phyloP scores from a whole-genome alignment of 208 protist genomes.

The Zelonia costaricensis region DNA sequence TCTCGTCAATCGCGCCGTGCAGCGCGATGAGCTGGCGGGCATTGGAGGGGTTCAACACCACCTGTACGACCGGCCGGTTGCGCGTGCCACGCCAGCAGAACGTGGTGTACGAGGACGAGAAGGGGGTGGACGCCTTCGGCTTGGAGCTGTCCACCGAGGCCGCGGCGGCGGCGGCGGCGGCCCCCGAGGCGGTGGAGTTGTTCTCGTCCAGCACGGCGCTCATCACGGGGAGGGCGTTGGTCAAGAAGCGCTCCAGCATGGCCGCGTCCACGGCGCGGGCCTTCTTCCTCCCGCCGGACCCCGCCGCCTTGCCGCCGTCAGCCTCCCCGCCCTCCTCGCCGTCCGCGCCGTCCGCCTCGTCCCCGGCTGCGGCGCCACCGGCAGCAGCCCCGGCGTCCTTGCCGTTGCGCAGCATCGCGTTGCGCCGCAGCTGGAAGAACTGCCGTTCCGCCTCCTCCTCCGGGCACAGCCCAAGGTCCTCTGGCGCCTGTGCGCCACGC shows the following conservation, averaged over 20 bases:
- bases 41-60: conserved; percentile 46
- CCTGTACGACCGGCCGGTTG: conserved; percentile 56
- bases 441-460: conserved; percentile 55
- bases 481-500: conserved; percentile 46
- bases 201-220: conserved; percentile 73
- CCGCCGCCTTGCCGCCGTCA: neutral
- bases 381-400: conserved; percentile 7
- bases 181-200: conserved; percentile 15
- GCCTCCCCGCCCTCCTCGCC: conserved; percentile 1
- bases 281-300: neutral
- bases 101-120: conserved; percentile 54
- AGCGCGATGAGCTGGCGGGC: conserved; percentile 50
- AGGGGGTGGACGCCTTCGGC: conserved; percentile 49
- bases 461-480: conserved; percentile 80
- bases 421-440: conserved; percentile 27
- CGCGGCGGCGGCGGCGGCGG: conserved; percentile 4
- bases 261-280: conserved; percentile 47
- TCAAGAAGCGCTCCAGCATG: conserved; percentile 60
- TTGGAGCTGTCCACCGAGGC: conserved; percentile 5
- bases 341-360: neutral
- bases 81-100: conserved; percentile 48
- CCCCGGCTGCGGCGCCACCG: conserved; percentile 3
- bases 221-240: conserved; percentile 68
- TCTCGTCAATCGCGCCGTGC: conserved; percentile 34
- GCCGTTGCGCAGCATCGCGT: conserved; percentile 9